Evolutionary conservation across 2,329 filamentous ascomycete species (phyloP), one percentile per base, ranked within the genome.

Genomic region (Epichloe amarillans): DNA sequence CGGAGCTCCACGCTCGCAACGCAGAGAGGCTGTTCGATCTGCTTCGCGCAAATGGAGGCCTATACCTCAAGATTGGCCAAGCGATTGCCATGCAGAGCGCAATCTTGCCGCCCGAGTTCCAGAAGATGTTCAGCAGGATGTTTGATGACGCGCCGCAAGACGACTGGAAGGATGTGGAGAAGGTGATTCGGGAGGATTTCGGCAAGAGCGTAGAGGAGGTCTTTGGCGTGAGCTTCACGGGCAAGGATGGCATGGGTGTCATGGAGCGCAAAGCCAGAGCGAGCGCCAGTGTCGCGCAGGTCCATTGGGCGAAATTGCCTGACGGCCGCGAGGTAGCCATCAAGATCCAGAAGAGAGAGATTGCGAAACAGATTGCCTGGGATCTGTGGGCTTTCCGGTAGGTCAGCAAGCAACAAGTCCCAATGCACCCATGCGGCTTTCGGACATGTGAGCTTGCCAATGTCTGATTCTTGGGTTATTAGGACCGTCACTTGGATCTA

Each of bases 41-140:
- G 55, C 74, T 97, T 57, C 78, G 87, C 26, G 72, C 79, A 50
- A 98, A 98, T 74, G 91, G 93, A 53, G 93, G 93, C 0, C 69
- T 98, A 17, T 98, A 97, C 64, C 75, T 97, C 63, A 98, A 98
- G 75, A 96, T 98, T 52, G 93, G 93, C 0, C 93, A 98, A 73
- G 93, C 93, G 4, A 91, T 98, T 58, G 93, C 91, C 14, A 97
- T 97, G 93, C 93, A 98, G 73, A 91, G 86, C 58, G 91, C 91
- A 0, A 83, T 97, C 26, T 71, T 98, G 54, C 93, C 93, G 26
- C 87, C 90, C 0, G 89, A 95, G 67, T 97, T 97, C 60, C 89
- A 95, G 72, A 83, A 84, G 61, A 97, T 96, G 89, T 98, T 98
- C 64, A 76, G 84, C 21, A 79, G 85, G 61, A 96, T 98, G 88